Conservation (phyloP, 2,329 filamentous ascomycete genomes). For the Exophiala aquamarina region DNA sequence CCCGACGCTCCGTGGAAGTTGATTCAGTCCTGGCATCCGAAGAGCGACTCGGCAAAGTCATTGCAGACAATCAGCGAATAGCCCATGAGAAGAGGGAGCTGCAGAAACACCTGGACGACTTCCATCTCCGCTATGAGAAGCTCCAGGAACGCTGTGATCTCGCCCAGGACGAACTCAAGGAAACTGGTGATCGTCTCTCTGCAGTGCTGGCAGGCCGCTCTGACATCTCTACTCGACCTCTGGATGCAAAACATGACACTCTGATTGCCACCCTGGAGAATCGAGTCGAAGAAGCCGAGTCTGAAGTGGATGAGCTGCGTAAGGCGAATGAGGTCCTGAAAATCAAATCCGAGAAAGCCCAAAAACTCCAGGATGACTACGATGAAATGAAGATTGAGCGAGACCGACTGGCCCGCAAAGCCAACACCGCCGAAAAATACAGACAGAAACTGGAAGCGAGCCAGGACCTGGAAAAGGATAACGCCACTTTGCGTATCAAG, state of each 20-base stretch:
- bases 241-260: slow-evolving; percentile 63
- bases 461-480: slow-evolving; percentile 51
- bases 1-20: slow-evolving; percentile 26
- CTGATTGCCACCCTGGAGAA: slow-evolving; percentile 70
- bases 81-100: slow-evolving; percentile 51
- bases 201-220: slow-evolving; percentile 51
- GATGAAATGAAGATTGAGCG: slow-evolving; percentile 50
- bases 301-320: slow-evolving; percentile 44
- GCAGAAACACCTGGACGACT: slow-evolving; percentile 48
- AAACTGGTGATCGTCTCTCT: slow-evolving; percentile 52
- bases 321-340: slow-evolving; percentile 46
- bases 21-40: slow-evolving; percentile 49
- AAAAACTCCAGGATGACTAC: slow-evolving; percentile 49
- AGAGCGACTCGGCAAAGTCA: slow-evolving; percentile 47
- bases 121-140: slow-evolving; percentile 62
- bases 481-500: slow-evolving; percentile 45
- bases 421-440: slow-evolving; percentile 51
- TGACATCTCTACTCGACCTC: slow-evolving; percentile 43
- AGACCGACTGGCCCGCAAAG: slow-evolving; percentile 47
- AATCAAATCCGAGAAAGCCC: slow-evolving; percentile 44
- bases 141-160: slow-evolving; percentile 51
- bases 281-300: slow-evolving; percentile 56
- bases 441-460: slow-evolving; percentile 50
- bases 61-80: slow-evolving; percentile 60
- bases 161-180: slow-evolving; percentile 44